Evolutionary conservation across 257 asterid genomes (phyloP).

Genomic region (Solanum infundibuliforme): DNA sequence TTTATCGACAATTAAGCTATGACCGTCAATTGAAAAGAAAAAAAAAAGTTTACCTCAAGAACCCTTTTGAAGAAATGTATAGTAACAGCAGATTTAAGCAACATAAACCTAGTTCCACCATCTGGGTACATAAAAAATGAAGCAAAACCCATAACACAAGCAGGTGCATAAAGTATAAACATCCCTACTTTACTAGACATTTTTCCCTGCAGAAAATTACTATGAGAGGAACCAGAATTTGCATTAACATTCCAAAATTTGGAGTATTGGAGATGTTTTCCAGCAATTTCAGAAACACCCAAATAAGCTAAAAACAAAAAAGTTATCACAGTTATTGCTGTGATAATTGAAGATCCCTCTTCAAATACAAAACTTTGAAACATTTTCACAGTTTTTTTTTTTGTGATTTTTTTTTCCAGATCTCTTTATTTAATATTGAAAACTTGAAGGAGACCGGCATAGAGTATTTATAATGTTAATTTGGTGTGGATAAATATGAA

Average conservation of each 20-base stretch:
- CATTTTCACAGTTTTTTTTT: not conserved
- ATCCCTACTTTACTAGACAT: slow-evolving; percentile 34
- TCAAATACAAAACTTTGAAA: not conserved
- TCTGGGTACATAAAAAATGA: slow-evolving; percentile 35
- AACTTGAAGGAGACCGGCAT: not conserved
- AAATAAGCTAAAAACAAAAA: slow-evolving; percentile 17
- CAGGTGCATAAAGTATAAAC: slow-evolving; percentile 37
- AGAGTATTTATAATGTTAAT: not conserved
- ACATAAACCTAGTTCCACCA: slow-evolving; percentile 46
- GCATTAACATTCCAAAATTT: slow-evolving; percentile 25
- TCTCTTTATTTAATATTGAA: not conserved
- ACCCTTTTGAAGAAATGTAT: slow-evolving; percentile 66
- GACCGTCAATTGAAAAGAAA: too few relatives aligned
- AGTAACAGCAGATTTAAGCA: slow-evolving; percentile 46
- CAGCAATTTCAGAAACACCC: slow-evolving; percentile 40
- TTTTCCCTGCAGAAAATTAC: not conserved
- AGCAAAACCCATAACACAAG: slow-evolving; percentile 25
- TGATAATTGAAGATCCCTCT: slow-evolving; percentile 30
- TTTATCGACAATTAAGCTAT: too few relatives aligned
- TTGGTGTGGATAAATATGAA: not conserved
- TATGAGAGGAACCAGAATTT: not conserved
- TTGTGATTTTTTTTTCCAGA: not conserved
- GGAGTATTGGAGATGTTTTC: slow-evolving; percentile 41
- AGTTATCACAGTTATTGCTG: slow-evolving; percentile 22
- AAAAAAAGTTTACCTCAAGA: slow-evolving; percentile 39